Evolutionary conservation across 1,284 basidiomycete species (phyloP).

Genomic region (Trichosporon sp.): DNA sequence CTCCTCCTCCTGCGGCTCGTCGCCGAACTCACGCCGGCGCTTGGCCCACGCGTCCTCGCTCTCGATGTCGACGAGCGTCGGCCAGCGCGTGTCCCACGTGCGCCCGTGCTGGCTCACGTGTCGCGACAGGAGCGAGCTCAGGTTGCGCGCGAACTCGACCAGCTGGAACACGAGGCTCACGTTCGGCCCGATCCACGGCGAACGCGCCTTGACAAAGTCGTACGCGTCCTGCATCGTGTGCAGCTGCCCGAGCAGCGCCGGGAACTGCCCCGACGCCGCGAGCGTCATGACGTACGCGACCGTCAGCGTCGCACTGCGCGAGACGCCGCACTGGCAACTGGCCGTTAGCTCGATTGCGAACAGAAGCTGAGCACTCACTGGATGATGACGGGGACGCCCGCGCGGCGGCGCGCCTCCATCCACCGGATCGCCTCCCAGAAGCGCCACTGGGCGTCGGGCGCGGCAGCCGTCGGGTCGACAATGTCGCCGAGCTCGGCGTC

Average conservation of each 20-base stretch:
- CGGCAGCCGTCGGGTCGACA: not conserved
- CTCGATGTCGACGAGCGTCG: slow-evolving; percentile 56
- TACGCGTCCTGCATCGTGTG: slow-evolving; percentile 86
- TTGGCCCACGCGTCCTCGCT: slow-evolving; percentile 79
- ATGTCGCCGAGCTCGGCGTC: slow-evolving; percentile 26
- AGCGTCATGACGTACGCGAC: slow-evolving; percentile 95
- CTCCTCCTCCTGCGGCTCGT: slow-evolving; percentile 47
- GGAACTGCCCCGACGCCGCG: slow-evolving; percentile 65
- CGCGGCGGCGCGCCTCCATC: slow-evolving; percentile 67
- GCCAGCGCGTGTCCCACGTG: slow-evolving; percentile 31
- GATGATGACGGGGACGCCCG: slow-evolving; percentile 73
- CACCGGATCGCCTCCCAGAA: slow-evolving; percentile 76
- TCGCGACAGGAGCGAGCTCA: slow-evolving; percentile 60
- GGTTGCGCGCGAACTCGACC: slow-evolving; percentile 82
- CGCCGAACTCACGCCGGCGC: slow-evolving; percentile 63
- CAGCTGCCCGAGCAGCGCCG: slow-evolving; percentile 66
- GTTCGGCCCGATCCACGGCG: slow-evolving; percentile 85
- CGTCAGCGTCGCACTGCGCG: slow-evolving; percentile 83
- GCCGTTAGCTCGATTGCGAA: not conserved
- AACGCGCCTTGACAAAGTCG: slow-evolving; percentile 81
- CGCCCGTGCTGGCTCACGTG: slow-evolving; percentile 16
- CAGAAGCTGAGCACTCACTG: slow-evolving; percentile 60
- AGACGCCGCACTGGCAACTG: slow-evolving; percentile 95
- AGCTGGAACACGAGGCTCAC: slow-evolving; percentile 97
- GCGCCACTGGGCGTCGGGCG: slow-evolving; percentile 50